Evolutionary conservation across 2,329 filamentous ascomycete species (phyloP), one percentile per base, ranked within the genome.

Genomic region (Colletotrichum spinosum): DNA sequence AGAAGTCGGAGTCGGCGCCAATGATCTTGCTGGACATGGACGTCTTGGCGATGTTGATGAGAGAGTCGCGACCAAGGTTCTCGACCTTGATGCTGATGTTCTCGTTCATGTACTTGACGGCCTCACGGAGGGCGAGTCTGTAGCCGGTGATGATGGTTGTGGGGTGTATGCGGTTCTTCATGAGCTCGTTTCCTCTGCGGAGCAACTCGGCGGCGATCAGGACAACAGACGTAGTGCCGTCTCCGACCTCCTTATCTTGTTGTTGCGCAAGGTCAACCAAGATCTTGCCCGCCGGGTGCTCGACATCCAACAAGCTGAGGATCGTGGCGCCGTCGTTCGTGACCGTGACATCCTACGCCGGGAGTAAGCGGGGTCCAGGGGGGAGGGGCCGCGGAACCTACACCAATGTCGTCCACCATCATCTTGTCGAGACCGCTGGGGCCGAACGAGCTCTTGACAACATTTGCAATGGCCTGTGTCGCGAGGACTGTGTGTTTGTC

Each of bases 1-100:
- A 99, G 84, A 99, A 99, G 69, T 97, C 94, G 11, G 93, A 94
- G 80, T 99, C 96, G 61, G 92, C 84, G 63, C 96, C 96, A 77
- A 99, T 98, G 75, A 99, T 97, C 84, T 99, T 99, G 85, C 93
- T 97, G 57, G 94, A 97, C 95, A 99, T 99, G 75, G 94, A 97
- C 17, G 96, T 99, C 84, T 95, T 98, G 68, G 96, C 96, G 77
- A 99, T 97, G 81, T 89, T 97, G 75, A 98, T 79, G 71, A 99
- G 87, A 66, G 93, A 96, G 69, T 98, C 96, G 67, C 92, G 90
- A 66, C 94, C 94, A 59, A 99, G 87, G 67, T 91, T 89, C 75
- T 98, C 95, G 62, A 98, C 95, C 82, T 97, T 97, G 74, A 93
- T 93, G 84, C 93, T 95, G 79, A 99, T 91, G 79, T 98, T 97